Evolutionary conservation across 495 filamentous ascomycete genomes (phyloP), one percentile per base, ranked within the genome.

Genomic region (Daldinia loculata): DNA sequence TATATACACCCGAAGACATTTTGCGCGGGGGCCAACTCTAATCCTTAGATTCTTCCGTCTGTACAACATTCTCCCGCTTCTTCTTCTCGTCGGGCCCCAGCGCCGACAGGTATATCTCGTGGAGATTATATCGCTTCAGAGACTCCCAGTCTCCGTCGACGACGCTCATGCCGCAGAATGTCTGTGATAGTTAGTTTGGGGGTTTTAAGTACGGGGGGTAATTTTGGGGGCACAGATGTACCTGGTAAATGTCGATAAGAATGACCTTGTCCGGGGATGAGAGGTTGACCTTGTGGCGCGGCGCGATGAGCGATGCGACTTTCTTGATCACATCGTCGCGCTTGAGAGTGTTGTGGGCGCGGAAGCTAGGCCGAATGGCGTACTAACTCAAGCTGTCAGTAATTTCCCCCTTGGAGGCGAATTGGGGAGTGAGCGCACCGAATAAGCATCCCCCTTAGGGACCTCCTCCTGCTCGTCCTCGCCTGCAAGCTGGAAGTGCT

Each of bases 191-290:
- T 60, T n/a, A 67, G 48, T 53, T n/a, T 24, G 63, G 3, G 22
- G 36, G 1, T 2, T 22, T 17, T 45, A 22, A 26, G 1, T 26
- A 1, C 24, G 12, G 12, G 9, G 7, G 29, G 29, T 32, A 32
- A 30, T 7, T 30, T 32, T 32, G 7, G 29, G 4, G 12, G 14
- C 1, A 26, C 8, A 15, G 22, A 79, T 87, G 76, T 83, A 96
- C 95, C 86, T 95, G 90, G 77, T 91, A 95, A 22, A 99, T 84
- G 72, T 97, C 92, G 34, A 99, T 89, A 38, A 98, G 80, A 70
- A 99, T 93, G 30, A 95, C 85, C 67, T 92, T 82, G 79, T 98
- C 94, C 32, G 93, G 93, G 27, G 87, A 85, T 32, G 83, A 91
- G 22, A 99, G 84, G 76, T 97, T 89, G 58, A 98, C 95, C 22